A percentile compares a stretch with the other conserved stretches of the same genome.
Conservation (phyloP, 768 basidiomycete species). For the Leucocoprinus leucothites region DNA sequence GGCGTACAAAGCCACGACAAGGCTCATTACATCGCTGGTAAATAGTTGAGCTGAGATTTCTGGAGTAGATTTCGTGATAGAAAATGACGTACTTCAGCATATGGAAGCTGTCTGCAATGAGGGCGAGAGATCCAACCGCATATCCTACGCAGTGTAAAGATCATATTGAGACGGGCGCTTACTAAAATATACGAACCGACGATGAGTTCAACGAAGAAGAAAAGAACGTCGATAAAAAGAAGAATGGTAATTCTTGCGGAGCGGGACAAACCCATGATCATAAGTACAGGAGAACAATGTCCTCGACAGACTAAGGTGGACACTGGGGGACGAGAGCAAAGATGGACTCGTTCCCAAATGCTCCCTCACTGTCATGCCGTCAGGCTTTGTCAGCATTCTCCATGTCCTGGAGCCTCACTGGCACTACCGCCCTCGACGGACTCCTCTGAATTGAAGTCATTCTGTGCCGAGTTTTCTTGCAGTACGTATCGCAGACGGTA, state of each 20-base stretch:
- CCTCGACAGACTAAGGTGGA: background rate
- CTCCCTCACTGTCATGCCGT: background rate
- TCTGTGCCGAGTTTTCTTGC: no score
- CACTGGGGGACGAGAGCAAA: background rate
- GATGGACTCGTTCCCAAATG: background rate
- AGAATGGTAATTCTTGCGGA: constrained; percentile 73
- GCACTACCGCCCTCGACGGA: no score
- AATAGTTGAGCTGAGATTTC: constrained; percentile 7
- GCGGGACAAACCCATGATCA: constrained; percentile 51
- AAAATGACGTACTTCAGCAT: constrained; percentile 84
- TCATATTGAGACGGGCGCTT: constrained; percentile 4
- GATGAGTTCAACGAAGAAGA: constrained; percentile 85
- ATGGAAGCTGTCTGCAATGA: constrained; percentile 96
- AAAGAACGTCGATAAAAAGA: constrained; percentile 79
- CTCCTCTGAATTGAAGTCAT: no score
- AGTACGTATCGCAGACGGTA: no score
- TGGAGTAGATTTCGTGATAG: constrained; percentile 6
- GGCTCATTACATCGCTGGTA: constrained; percentile 90
- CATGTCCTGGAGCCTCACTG: background rate
- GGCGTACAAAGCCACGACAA: constrained; percentile 93
- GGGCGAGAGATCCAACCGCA: constrained; percentile 92
- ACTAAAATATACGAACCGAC: constrained; percentile 46
- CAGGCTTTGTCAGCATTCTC: constrained; percentile 1
- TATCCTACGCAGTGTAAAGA: constrained; percentile 54
- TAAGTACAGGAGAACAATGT: background rate